These are phyloP conservation scores for Trichoderma sp. DNA, from an alignment of 2,329 filamentous ascomycete species.

Conservation along the genomic window DNA sequence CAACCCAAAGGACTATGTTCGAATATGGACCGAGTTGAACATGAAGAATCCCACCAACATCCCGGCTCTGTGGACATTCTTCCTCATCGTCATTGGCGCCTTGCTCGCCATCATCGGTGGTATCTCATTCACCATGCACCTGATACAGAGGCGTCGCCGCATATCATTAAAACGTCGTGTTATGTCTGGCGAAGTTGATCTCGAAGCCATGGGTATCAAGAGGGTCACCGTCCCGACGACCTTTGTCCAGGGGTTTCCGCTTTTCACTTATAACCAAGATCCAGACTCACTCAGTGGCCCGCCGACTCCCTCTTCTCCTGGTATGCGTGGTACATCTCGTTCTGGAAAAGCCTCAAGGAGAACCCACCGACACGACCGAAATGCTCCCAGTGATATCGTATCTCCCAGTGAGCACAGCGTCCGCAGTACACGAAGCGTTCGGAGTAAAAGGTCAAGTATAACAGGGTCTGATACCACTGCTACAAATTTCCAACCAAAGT, in stretches of 20 bases:
- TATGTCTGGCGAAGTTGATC: constrained; percentile 73
- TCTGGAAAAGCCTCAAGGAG: constrained; percentile 32
- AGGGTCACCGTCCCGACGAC: constrained; percentile 71
- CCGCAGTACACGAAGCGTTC: constrained; percentile 28
- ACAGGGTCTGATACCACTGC: constrained; percentile 39
- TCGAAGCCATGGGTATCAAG: constrained; percentile 83
- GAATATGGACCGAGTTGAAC: constrained; percentile 56
- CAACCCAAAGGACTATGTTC: constrained; percentile 56
- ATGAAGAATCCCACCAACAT: constrained; percentile 49
- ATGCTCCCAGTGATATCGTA: constrained; percentile 29
- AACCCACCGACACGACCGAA: constrained; percentile 31
- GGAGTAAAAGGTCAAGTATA: constrained; percentile 40
- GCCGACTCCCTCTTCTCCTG: constrained; percentile 36
- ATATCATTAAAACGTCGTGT: constrained; percentile 67
- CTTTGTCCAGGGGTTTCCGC: constrained; percentile 69
- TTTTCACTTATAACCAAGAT: constrained; percentile 71
- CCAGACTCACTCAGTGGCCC: constrained; percentile 40
- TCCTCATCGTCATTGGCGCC: constrained; percentile 67
- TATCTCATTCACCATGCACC: constrained; percentile 72
- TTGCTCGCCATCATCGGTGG: constrained; percentile 64
- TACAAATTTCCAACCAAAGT: constrained; percentile 71
- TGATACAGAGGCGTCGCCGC: constrained; percentile 70
- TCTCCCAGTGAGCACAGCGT: constrained; percentile 25
- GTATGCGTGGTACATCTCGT: constrained; percentile 29
- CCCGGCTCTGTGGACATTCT: constrained; percentile 79